A percentile compares a stretch with the other conserved stretches of the same genome.
phyloP scores from a whole-genome alignment of 192 early-diverging fungal species.

The Podila clonocystis region DNA sequence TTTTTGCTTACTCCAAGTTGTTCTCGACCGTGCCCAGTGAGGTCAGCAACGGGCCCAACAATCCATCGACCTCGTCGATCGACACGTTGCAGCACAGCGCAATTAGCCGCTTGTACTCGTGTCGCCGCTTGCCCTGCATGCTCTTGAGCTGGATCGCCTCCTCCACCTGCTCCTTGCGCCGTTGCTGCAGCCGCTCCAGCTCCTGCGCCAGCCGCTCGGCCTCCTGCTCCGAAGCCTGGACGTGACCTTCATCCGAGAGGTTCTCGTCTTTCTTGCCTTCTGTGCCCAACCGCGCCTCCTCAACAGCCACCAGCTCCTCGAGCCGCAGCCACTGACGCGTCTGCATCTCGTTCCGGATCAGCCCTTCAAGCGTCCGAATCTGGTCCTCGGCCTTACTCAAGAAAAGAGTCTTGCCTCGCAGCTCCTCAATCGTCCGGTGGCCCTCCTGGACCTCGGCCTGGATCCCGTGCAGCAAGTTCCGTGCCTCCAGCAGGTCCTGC shows the following conservation, averaged over 20 bases:
- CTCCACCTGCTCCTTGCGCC: conserved; percentile 34
- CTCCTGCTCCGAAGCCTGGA: conserved; percentile 7
- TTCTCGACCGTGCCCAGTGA: conserved; percentile 66
- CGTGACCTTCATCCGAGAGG: neutral
- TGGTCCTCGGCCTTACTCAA: conserved; percentile 29
- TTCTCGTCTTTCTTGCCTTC: neutral
- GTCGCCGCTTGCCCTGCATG: conserved; percentile 49
- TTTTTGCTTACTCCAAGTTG: neutral
- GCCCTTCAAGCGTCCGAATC: conserved; percentile 17
- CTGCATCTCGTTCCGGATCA: conserved; percentile 38
- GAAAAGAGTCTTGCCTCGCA: conserved; percentile 7
- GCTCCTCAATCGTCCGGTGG: conserved; percentile 34
- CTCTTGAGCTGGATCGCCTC: conserved; percentile 20
- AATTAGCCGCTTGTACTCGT: conserved; percentile 74
- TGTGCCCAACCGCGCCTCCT: conserved; percentile 16
- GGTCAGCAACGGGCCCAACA: conserved; percentile 65
- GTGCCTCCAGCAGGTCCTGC: conserved; percentile 50
- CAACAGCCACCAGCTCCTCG: conserved; percentile 26
- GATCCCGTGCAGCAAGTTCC: conserved; percentile 29
- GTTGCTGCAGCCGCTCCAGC: conserved; percentile 18
- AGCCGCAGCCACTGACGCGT: conserved; percentile 42
- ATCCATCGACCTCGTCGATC: conserved; percentile 66
- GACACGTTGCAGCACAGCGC: conserved; percentile 70
- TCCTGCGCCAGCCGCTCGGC: conserved; percentile 7
- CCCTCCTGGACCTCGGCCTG: conserved; percentile 43